Base-by-base conservation (phyloP, 1,284 basidiomycete species). In the Trichosporon sp. region DNA sequence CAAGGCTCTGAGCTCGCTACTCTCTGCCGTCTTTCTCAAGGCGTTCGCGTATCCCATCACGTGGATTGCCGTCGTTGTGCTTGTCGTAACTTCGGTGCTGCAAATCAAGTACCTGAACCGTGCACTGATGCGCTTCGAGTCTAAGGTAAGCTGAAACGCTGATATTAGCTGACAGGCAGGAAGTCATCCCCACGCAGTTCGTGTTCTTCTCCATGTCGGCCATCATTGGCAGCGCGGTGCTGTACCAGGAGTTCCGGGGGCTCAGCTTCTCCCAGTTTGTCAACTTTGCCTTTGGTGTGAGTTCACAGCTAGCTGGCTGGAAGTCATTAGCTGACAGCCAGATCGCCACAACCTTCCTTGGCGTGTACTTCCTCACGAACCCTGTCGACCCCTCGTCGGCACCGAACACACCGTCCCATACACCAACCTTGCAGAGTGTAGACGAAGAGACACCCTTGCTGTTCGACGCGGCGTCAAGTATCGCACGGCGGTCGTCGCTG, bases 41-140 rank as follows among this genome's bases (percentile, higher is more conserved):
- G 90, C 92, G 73, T 91, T 93, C 81, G 86, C 87, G 5, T 87
- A 90, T 71, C 90, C 91, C 87, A 90, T 94, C 70, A 91, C 91
- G 8, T 95, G 94, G 84, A 90, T 90, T 46, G 84, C 91, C 37
- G 82, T 93, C 63, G 83, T 85, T 10, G 91, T 92, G 5, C 87
- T 98, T 21, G 78, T 90, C 11, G 82, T 87, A 1, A 98, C 96
- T 4, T 95, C 94, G 3, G 81, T 98, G 21, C 88, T 93, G 19
- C 96, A 99, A 85, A 92, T 99, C 76, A 90, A 90, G 75, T 98
- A 93, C 81, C 88, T 98, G 68, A 98, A 98, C 80, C 89, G 90
- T 73, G 93, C 93, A 2, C 82, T 96, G 66, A 94, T 93, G 90
- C 89, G 90, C 31, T 96, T 96, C 79, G 92, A 96, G 78, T 89